These are phyloP conservation scores for Cercospora berteroae DNA, from an alignment of 2,329 filamentous ascomycete species.

Conservation along the genomic window DNA sequence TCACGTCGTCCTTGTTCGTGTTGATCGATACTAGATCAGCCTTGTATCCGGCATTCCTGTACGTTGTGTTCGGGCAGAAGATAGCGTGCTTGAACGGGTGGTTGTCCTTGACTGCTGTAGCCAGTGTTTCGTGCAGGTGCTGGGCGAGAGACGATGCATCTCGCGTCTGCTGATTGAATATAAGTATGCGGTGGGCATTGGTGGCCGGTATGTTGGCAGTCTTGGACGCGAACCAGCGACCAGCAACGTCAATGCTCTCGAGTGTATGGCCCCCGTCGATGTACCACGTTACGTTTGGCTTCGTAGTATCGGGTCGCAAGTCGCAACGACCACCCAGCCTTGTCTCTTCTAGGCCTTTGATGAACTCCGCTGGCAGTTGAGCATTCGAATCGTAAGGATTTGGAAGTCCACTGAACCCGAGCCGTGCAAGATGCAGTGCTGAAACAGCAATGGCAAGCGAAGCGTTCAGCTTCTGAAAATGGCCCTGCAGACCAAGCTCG, in stretches of 20 bases:
- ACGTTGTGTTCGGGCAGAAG: slow-evolving; percentile 77
- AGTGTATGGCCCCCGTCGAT: slow-evolving; percentile 86
- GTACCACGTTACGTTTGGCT: slow-evolving; percentile 64
- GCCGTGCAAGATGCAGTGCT: slow-evolving; percentile 54
- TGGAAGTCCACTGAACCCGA: slow-evolving; percentile 45
- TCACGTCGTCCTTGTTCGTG: slow-evolving; percentile 57
- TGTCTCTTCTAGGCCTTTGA: slow-evolving; percentile 64
- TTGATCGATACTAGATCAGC: slow-evolving; percentile 64
- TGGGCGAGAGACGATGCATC: slow-evolving; percentile 66
- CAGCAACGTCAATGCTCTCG: slow-evolving; percentile 76
- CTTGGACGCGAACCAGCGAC: slow-evolving; percentile 67
- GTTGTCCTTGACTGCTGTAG: slow-evolving; percentile 40
- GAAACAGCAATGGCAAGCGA: slow-evolving; percentile 61
- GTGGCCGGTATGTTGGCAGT: slow-evolving; percentile 31
- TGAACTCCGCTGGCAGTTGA: slow-evolving; percentile 60
- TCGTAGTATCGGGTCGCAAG: slow-evolving; percentile 54
- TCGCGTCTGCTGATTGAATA: slow-evolving; percentile 92
- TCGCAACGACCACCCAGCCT: slow-evolving; percentile 77
- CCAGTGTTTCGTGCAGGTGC: slow-evolving; percentile 60
- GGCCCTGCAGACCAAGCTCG: slow-evolving; percentile 58
- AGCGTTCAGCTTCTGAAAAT: slow-evolving; percentile 64
- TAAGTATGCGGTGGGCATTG: slow-evolving; percentile 55
- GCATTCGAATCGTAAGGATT: slow-evolving; percentile 42
- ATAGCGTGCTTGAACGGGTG: slow-evolving; percentile 68
- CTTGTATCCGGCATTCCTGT: slow-evolving; percentile 58